phyloP scores from a whole-genome alignment of 164 flowering plant species.

The Magnolia kwangsiensis region DNA sequence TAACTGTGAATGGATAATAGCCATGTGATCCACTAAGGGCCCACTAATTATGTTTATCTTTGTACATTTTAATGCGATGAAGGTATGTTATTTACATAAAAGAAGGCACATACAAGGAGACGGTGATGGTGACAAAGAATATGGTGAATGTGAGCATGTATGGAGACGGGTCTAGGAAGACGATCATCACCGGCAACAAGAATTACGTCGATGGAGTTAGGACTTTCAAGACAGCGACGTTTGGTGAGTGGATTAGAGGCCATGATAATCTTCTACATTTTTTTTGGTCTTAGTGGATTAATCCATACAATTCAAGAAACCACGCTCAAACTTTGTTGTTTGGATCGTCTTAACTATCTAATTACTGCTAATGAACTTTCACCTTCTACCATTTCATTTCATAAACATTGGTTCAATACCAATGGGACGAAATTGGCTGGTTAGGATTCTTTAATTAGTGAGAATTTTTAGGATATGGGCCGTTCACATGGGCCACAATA shows the following conservation, averaged over 20 bases:
- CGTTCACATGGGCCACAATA: no score
- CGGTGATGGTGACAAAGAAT: slow-evolving; percentile 43
- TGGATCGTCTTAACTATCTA: not conserved
- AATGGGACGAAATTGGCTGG: not conserved
- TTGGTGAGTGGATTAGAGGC: slow-evolving; percentile 30
- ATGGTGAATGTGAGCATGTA: slow-evolving; percentile 67
- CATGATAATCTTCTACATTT: no score
- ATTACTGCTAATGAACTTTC: no score
- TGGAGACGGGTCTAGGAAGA: slow-evolving; percentile 80
- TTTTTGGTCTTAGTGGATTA: no score
- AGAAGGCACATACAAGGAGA: slow-evolving; percentile 63
- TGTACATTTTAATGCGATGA: not conserved
- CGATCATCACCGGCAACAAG: slow-evolving; percentile 62
- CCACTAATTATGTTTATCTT: no score
- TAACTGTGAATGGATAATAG: no score
- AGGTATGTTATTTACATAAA: slow-evolving; percentile 65
- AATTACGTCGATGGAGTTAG: slow-evolving; percentile 54
- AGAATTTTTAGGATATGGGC: no score
- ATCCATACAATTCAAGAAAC: no score
- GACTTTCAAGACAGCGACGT: slow-evolving; percentile 60
- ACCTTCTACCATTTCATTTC: no score
- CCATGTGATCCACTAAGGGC: no score
- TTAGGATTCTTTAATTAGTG: no score
- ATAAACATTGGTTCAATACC: no score
- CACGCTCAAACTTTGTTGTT: not conserved